A percentile compares a stretch with the other conserved stretches of the same genome.
Conservation (phyloP, 2,329 filamentous ascomycete species). For the Grosmannia penicillata region DNA sequence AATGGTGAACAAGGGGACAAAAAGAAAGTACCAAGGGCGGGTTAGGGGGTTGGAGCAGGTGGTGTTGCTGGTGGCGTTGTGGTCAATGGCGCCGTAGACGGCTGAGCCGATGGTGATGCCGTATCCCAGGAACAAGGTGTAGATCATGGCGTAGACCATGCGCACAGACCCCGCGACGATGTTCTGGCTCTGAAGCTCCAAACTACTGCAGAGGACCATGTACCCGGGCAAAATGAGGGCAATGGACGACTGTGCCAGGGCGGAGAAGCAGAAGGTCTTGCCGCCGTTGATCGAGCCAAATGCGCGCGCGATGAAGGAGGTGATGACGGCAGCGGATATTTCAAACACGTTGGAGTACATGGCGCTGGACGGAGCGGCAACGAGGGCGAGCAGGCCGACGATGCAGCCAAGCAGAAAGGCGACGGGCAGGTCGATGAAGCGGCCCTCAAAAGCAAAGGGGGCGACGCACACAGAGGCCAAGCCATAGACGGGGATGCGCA, state of each 20-base stretch:
- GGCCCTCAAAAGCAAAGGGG: slow-evolving; percentile 65
- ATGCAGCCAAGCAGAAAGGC: slow-evolving; percentile 63
- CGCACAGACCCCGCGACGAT: slow-evolving; percentile 58
- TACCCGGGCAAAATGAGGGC: slow-evolving; percentile 61
- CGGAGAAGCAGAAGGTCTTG: slow-evolving; percentile 54
- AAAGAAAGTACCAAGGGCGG: slow-evolving; percentile 35
- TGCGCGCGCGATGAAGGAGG: slow-evolving; percentile 53
- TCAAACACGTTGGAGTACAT: slow-evolving; percentile 40
- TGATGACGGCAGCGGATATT: slow-evolving; percentile 39
- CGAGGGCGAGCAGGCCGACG: slow-evolving; percentile 59
- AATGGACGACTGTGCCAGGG: slow-evolving; percentile 58
- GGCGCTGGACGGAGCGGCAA: slow-evolving; percentile 54
- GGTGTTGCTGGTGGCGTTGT: slow-evolving; percentile 29
- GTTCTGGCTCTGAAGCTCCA: slow-evolving; percentile 55
- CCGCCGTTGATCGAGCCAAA: slow-evolving; percentile 49
- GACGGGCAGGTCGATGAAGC: slow-evolving; percentile 64
- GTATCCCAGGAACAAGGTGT: slow-evolving; percentile 57
- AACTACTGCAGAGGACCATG: slow-evolving; percentile 41
- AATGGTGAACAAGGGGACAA: slow-evolving; percentile 53
- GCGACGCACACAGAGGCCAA: slow-evolving; percentile 62
- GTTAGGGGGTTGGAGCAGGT: slow-evolving; percentile 22
- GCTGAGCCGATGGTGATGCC: slow-evolving; percentile 54
- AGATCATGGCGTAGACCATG: slow-evolving; percentile 62
- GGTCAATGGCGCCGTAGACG: slow-evolving; percentile 47
- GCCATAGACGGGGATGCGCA: slow-evolving; percentile 54